phyloP scores from a whole-genome alignment of 306 rosid genomes.

The Erythrophleum fordii region DNA sequence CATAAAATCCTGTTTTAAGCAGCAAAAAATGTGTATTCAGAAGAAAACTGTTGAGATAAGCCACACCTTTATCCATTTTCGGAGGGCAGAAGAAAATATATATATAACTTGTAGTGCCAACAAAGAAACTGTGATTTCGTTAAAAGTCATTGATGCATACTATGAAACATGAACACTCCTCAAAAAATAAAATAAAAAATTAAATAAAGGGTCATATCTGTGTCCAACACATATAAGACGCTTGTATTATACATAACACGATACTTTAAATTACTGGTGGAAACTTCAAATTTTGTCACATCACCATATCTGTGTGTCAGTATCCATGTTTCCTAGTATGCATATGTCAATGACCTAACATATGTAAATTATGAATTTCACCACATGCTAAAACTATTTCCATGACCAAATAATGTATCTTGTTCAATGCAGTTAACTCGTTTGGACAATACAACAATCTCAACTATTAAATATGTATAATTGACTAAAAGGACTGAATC shows the following conservation, averaged over 20 bases:
- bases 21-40: background rate
- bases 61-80: background rate
- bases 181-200: too few species aligned
- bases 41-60: background rate
- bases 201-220: background rate
- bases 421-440: conserved; percentile 25
- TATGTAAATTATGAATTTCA: background rate
- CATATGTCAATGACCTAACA: background rate
- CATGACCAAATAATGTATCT: background rate
- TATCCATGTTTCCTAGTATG: background rate
- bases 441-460: background rate
- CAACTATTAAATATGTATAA: background rate
- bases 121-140: background rate
- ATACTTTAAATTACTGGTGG: background rate
- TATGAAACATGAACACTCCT: background rate
- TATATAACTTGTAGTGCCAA: background rate
- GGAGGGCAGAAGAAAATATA: background rate
- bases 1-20: background rate
- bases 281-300: background rate
- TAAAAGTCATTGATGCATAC: background rate
- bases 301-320: background rate
- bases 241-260: background rate
- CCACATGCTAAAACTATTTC: conserved; percentile 6
- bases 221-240: background rate
- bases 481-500: conserved; percentile 21